Percentiles rank a stretch among this genome's conserved stretches.
Conservation (phyloP, 2,329 filamentous ascomycete species). For the Aureobasidium sp. region DNA sequence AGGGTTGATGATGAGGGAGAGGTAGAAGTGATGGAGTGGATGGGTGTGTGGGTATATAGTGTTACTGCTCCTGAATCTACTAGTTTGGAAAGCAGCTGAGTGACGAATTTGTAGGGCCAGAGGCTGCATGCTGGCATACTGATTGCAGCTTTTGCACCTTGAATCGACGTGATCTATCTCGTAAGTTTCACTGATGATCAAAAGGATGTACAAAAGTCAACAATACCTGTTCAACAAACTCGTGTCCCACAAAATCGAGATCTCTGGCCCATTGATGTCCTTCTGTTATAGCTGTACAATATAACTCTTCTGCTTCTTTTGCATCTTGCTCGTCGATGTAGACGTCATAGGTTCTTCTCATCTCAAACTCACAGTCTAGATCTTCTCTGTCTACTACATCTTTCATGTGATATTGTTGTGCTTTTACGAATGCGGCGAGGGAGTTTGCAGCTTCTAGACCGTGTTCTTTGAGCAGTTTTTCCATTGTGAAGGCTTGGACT, state of each 20-base stretch:
- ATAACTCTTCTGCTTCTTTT: conserved; percentile 36
- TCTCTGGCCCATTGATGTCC: conserved; percentile 21
- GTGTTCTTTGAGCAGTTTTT: conserved; percentile 28
- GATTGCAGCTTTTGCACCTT: conserved; percentile 49
- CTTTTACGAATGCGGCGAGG: conserved; percentile 35
- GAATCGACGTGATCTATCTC: conserved; percentile 37
- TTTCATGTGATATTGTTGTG: conserved; percentile 37
- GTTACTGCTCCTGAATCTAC: conserved; percentile 48
- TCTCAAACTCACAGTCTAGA: conserved; percentile 51
- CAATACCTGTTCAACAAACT: not conserved
- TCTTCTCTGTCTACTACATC: conserved; percentile 40
- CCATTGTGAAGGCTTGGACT: conserved; percentile 37
- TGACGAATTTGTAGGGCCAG: conserved; percentile 44
- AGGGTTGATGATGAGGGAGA: conserved; percentile 16
- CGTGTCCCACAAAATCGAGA: not conserved
- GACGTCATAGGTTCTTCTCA: conserved; percentile 41
- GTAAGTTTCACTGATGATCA: not conserved
- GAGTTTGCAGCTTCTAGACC: conserved; percentile 36
- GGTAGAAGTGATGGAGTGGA: conserved; percentile 23
- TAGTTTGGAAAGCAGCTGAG: conserved; percentile 52
- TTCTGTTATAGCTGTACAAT: conserved; percentile 26
- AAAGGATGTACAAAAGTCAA: not conserved
- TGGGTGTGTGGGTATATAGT: conserved; percentile 60
- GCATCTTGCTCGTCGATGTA: conserved; percentile 33
- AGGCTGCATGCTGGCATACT: conserved; percentile 51